phyloP scores from a whole-genome alignment of 768 basidiomycete species.

The Pleurotus pulmonarius region DNA sequence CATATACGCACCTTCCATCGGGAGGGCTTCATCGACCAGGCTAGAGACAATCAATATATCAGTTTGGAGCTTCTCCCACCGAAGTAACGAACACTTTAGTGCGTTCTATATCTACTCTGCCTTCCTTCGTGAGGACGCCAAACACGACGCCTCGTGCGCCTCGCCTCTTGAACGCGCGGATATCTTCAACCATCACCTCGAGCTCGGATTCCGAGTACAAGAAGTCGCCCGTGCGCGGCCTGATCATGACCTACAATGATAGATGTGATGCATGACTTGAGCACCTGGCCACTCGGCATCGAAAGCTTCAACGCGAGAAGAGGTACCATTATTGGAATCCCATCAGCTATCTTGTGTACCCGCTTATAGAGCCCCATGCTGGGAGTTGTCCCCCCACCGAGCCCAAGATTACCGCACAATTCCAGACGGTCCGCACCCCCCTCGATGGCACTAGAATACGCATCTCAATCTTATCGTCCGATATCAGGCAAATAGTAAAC shows the following conservation, averaged over 20 bases:
- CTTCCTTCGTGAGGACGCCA: conserved; percentile 53
- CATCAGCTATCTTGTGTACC: conserved; percentile 45
- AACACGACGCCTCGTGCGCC: conserved; percentile 67
- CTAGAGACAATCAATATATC: conserved; percentile 24
- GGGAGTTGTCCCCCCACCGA: conserved; percentile 83
- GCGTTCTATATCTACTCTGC: conserved; percentile 53
- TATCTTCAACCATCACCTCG: conserved; percentile 73
- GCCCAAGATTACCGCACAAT: conserved; percentile 62
- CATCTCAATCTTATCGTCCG: not conserved
- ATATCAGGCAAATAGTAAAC: conserved; percentile 1
- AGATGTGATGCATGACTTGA: conserved; percentile 3
- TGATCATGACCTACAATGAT: conserved; percentile 63
- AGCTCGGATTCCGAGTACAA: conserved; percentile 65
- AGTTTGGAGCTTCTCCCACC: not conserved
- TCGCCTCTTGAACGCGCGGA: conserved; percentile 51
- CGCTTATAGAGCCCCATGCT: conserved; percentile 67
- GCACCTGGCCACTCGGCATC: not conserved
- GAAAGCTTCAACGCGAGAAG: not conserved
- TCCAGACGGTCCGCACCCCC: conserved; percentile 79
- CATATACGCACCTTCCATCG: conserved; percentile 52
- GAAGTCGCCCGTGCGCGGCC: conserved; percentile 80
- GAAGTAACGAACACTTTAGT: conserved; percentile 44
- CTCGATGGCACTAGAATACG: conserved; percentile 52
- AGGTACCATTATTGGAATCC: conserved; percentile 66
- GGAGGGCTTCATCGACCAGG: conserved; percentile 52